Percentiles rank a stretch among this genome's conserved stretches.
Evolutionary conservation across 1,284 basidiomycete species (phyloP).

Genomic region (Rhodotorula sp.): DNA sequence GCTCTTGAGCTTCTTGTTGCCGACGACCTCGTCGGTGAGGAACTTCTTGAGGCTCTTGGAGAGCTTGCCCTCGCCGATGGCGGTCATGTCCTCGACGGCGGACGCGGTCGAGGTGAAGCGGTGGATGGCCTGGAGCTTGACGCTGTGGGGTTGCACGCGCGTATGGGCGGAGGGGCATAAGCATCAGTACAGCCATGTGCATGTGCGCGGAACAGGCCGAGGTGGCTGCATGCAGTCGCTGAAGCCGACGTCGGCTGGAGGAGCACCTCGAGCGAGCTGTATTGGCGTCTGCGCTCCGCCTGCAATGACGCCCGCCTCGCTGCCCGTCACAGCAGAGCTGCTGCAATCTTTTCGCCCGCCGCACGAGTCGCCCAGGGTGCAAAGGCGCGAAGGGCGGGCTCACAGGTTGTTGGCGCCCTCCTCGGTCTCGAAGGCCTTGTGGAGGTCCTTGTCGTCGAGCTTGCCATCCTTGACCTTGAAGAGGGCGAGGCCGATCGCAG

Average conservation of each 20-base stretch:
- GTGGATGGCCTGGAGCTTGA: constrained; percentile 93
- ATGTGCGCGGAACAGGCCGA: rapidly evolving
- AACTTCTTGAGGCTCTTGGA: constrained; percentile 93
- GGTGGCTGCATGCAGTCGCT: neutral
- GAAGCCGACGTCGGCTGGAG: too few species aligned
- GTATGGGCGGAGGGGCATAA: too few species aligned
- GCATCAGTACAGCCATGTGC: too few species aligned
- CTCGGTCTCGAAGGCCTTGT: constrained; percentile 89
- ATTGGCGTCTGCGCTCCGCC: too few species aligned
- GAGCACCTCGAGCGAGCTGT: too few species aligned
- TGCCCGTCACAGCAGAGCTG: too few species aligned
- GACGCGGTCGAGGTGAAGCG: constrained; percentile 94
- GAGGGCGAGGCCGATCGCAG: constrained; percentile 90
- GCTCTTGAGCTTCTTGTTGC: constrained; percentile 78
- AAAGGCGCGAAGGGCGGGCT: neutral
- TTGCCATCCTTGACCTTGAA: constrained; percentile 94
- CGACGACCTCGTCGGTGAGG: constrained; percentile 80
- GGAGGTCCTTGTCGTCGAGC: constrained; percentile 74
- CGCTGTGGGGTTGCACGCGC: constrained; percentile 55
- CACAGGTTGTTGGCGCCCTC: constrained; percentile 85
- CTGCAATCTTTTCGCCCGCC: neutral
- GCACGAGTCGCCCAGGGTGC: neutral
- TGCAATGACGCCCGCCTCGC: too few species aligned
- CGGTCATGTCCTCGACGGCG: constrained; percentile 97
- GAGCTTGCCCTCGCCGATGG: constrained; percentile 87